A percentile compares a stretch with the other conserved stretches of the same genome.
These are phyloP conservation scores for Phytopythium aichiense DNA, from an alignment of 352 stramenopile genomes.

Conservation along the genomic window DNA sequence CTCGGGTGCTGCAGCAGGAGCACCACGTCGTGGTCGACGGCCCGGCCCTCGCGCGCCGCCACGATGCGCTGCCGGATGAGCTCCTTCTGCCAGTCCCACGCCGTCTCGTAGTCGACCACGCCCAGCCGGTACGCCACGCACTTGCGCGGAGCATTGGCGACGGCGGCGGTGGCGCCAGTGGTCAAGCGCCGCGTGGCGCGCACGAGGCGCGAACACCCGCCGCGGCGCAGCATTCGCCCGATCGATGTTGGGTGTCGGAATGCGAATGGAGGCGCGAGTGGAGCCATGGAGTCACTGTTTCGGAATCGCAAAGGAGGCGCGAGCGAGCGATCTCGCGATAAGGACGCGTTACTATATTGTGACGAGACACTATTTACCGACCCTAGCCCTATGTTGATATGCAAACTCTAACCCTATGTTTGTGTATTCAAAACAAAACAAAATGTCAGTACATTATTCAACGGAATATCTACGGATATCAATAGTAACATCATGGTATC, in stretches of 20 bases:
- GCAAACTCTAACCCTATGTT: no score
- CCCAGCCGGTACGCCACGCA: conserved; percentile 71
- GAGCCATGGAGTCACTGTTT: no score
- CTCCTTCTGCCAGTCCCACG: conserved; percentile 86
- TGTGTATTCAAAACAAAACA: no score
- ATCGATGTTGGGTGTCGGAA: background rate
- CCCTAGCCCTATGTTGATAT: no score
- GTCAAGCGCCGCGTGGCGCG: background rate
- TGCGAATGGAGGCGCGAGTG: background rate
- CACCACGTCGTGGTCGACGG: conserved; percentile 51
- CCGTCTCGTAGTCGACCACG: conserved; percentile 75
- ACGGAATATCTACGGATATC: no score
- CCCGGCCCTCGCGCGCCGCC: conserved; percentile 32
- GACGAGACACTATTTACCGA: no score
- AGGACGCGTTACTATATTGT: no score
- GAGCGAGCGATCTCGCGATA: no score
- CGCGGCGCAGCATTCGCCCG: background rate
- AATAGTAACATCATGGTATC: no score
- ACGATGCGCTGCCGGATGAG: conserved; percentile 77
- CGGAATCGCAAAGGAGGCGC: no score
- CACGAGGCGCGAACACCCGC: background rate
- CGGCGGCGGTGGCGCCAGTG: background rate
- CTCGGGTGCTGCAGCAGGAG: conserved; percentile 83
- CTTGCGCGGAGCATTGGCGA: conserved; percentile 24
- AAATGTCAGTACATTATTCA: no score